Base-by-base conservation (phyloP, 2,329 filamentous ascomycete genomes). In the Fusarium subtropicale region DNA sequence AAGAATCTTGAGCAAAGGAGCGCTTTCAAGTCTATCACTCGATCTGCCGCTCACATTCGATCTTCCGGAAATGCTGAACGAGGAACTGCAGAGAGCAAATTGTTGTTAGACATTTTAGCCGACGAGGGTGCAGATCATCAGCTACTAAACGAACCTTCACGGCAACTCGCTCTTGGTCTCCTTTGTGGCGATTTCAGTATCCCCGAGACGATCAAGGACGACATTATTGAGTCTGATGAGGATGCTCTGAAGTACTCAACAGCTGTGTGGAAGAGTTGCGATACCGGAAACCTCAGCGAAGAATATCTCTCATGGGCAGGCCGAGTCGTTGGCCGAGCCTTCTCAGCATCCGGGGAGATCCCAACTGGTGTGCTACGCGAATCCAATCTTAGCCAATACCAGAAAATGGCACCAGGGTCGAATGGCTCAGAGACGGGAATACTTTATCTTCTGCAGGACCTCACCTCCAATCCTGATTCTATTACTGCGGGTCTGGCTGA, bases 271-370 rank as follows among this genome's bases (percentile, higher is more conserved):
- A 90, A 90, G 75, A 94, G 92, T 42, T 92, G 93, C 71, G 85
- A 87, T 60, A 84, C 87, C n/a, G 82, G 86, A 38, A 81, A 86
- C 3, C 83, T 91, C 18, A 91, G 89, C 58, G 81, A 87, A 28
- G 86, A 88, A 18, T 97, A 96, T 76, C 82, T 93, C 1, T 82
- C 92, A 1, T 99, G 97, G 97, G 92, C 92, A 45, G 94, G 92
- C 5, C 87, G 91, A 66, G 91, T 94, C 3, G 84, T 98, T 45
- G 96, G 97, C 10, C 88, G 93, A 76, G 90, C 93, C 1, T 98
- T 94, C 79, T 90, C 91, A 39, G 87, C 92, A 18, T 92, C 89
- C 30, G 94, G 94, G 3, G 84, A 88, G 56, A 85, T 93, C 8
- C 87, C 89, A 18, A 77, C 82, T 36, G 87, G 87, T 50, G 82